Base-by-base conservation (phyloP, 2,329 filamentous ascomycete species). In the Trichoderma simmonsii region DNA sequence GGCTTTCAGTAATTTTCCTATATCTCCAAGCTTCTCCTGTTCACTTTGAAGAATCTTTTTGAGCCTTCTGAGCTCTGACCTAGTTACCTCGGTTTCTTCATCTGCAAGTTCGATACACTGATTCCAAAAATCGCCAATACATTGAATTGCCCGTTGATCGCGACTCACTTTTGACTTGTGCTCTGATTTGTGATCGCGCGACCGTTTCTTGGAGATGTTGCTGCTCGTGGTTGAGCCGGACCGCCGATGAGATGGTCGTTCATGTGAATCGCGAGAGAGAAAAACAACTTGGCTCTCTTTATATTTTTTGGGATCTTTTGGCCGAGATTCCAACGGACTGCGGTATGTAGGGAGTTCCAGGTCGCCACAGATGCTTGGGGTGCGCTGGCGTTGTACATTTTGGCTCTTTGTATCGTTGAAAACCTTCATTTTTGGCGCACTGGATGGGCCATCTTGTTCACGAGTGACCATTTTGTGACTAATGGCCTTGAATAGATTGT, bases 51-150 rank as follows among this genome's bases (percentile, higher is more conserved):
- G 69, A 3, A 77, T 73, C 8, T 73, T 60, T 24, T 78, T 75
- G 59, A 82, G 77, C 6, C 70, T 69, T 9, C 77, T 70, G 62
- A 80, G 78, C 34, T 81, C 77, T n/a, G 28, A 56, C 11, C 72
- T 71, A 15, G 77, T 77, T 56, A 78, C 75, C 7, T 72, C 54
- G 14, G 73, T 76, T 61, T 82, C 80, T 28, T 78, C 75, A 36
- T 81, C 77, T 12, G 75, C 73, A 21, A 81, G 15, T n/a, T n/a
- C 15, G 15, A 3, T 3, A 43, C 78, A 81, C 56, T 82, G 76
- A 39, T 82, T 82, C 80, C 80, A 81, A 30, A 77, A 74, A 4
- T 77, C 70, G 34, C 79, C 79, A 28, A 81, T 75, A 14, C 80
- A 75, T 12, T 78, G 73, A 80, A 82, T 81, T 18, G 77, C 77